Percentiles rank a stretch among this genome's conserved stretches.
Evolutionary conservation across 1,139 yeast species (phyloP).

Genomic region (Saccharomyces hybrid): DNA sequence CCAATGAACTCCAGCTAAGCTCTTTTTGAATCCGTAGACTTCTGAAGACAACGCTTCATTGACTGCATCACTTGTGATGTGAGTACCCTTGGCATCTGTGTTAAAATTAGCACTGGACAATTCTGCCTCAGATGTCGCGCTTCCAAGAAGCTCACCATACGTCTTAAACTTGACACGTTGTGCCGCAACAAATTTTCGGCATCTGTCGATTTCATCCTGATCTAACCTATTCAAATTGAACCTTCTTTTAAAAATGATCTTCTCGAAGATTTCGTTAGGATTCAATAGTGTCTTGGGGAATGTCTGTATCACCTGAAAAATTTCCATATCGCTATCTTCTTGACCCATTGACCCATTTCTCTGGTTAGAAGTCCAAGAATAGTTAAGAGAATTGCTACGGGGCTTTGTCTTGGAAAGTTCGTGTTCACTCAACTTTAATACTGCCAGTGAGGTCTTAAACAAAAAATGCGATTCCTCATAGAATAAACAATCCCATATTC

Average conservation of each 20-base stretch:
- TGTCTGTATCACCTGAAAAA: slow-evolving; percentile 80
- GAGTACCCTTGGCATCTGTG: slow-evolving; percentile 6
- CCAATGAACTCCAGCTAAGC: slow-evolving; percentile 37
- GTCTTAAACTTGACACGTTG: slow-evolving; percentile 44
- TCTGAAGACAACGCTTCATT: slow-evolving; percentile 33
- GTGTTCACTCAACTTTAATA: slow-evolving; percentile 70
- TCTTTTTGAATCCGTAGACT: slow-evolving; percentile 35
- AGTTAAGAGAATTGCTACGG: background rate
- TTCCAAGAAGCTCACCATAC: slow-evolving; percentile 17
- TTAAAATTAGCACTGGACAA: slow-evolving; percentile 1
- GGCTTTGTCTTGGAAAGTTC: slow-evolving; percentile 39
- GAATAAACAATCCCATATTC: no score
- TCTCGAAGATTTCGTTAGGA: slow-evolving; percentile 61
- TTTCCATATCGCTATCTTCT: slow-evolving; percentile 65
- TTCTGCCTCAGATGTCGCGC: background rate
- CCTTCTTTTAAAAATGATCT: slow-evolving; percentile 61
- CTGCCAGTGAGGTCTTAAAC: slow-evolving; percentile 74
- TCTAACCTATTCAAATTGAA: slow-evolving; percentile 70
- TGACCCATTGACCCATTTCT: slow-evolving; percentile 1
- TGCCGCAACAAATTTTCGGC: slow-evolving; percentile 67
- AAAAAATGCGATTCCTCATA: no score
- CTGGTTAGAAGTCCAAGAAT: background rate
- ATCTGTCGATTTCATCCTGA: slow-evolving; percentile 72
- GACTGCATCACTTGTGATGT: slow-evolving; percentile 25
- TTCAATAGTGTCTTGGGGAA: slow-evolving; percentile 68